Conservation (phyloP, 1,139 yeast species). For the Saccharomycopsis crataegensis region DNA sequence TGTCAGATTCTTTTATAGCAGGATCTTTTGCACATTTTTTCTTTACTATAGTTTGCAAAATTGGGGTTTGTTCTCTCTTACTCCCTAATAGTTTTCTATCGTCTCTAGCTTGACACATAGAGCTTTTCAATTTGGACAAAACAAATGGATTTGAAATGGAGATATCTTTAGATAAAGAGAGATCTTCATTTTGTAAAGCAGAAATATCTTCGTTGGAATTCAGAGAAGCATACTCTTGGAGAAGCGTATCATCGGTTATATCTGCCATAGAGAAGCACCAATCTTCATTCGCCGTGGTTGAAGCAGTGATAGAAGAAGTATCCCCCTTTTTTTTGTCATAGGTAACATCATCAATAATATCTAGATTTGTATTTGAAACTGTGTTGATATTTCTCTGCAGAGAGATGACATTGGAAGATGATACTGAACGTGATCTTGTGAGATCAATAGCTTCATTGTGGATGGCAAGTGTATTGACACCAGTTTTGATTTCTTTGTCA, state of each 20-base stretch:
- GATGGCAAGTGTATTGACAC: too few species aligned
- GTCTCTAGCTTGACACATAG: neutral
- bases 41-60: too few species aligned
- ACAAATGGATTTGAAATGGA: conserved; percentile 29
- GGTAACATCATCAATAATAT: neutral
- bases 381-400: too few species aligned
- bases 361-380: neutral
- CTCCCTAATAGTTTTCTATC: too few species aligned
- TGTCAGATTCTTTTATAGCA: too few species aligned
- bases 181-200: conserved; percentile 20
- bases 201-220: conserved; percentile 17
- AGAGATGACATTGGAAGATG: too few species aligned
- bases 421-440: too few species aligned
- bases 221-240: neutral
- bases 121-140: conserved; percentile 20
- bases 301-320: neutral
- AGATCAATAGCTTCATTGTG: too few species aligned
- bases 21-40: too few species aligned
- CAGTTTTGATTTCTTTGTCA: too few species aligned
- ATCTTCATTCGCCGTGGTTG: neutral
- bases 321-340: neutral
- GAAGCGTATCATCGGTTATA: neutral
- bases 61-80: too few species aligned
- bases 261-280: conserved; percentile 4
- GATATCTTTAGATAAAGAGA: conserved; percentile 22